phyloP scores from a whole-genome alignment of 495 filamentous ascomycete genomes.

The Aspergillus nidulans region DNA sequence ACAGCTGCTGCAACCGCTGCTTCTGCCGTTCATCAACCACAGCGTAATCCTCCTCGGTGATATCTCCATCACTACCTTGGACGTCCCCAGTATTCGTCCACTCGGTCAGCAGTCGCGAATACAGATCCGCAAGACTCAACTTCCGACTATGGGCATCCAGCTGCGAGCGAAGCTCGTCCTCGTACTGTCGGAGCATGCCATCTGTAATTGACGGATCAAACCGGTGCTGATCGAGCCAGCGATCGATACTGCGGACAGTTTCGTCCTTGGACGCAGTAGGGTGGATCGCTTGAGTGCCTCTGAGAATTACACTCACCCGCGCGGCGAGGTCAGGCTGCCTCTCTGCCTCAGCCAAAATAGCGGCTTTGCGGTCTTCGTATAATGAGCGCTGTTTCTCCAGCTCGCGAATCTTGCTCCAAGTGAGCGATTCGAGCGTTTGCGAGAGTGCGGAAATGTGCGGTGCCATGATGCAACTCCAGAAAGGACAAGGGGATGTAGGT shows the following conservation, averaged over 20 bases:
- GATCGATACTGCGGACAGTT: constrained; percentile 25
- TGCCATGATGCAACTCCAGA: constrained; percentile 14
- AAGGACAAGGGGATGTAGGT: neutral
- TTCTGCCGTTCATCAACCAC: constrained; percentile 27
- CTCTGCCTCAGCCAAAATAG: constrained; percentile 8
- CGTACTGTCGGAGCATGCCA: constrained; percentile 34
- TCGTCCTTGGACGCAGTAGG: constrained; percentile 9
- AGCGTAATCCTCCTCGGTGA: constrained; percentile 16
- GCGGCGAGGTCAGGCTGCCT: neutral
- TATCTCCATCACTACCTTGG: neutral
- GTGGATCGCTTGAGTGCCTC: constrained; percentile 11
- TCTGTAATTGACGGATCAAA: constrained; percentile 38
- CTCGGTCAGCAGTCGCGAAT: constrained; percentile 54
- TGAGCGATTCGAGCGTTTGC: constrained; percentile 54
- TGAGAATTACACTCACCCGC: constrained; percentile 13
- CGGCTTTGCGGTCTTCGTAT: constrained; percentile 40
- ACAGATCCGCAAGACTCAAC: constrained; percentile 50
- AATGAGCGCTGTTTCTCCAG: constrained; percentile 46
- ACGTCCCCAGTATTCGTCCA: constrained; percentile 35
- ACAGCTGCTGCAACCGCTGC: constrained; percentile 21
- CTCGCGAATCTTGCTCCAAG: constrained; percentile 51
- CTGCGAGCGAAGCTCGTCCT: constrained; percentile 36
- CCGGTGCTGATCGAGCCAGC: constrained; percentile 38
- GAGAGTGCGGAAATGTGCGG: constrained; percentile 26
- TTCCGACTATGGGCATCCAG: constrained; percentile 47